These are phyloP conservation scores for Pythium oligandrum DNA, from an alignment of 352 stramenopile genomes.

Conservation along the genomic window DNA sequence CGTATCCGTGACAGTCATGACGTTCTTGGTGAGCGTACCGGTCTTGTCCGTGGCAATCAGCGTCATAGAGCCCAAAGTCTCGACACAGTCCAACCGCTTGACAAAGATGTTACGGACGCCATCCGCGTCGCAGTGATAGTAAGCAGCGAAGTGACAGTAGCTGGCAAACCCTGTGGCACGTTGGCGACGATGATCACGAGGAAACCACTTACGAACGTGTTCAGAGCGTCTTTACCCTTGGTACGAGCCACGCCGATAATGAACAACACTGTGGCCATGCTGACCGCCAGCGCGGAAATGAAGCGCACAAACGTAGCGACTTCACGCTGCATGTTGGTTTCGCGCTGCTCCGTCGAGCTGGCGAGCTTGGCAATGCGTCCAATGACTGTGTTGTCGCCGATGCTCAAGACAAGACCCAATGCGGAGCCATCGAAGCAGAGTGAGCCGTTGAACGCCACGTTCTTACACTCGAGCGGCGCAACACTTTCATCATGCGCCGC, in stretches of 20 bases:
- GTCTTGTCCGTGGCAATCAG: conserved; percentile 91
- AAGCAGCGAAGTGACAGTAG: conserved; percentile 82
- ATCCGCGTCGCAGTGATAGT: conserved; percentile 70
- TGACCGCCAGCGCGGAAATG: too few species aligned
- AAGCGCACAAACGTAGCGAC: background rate
- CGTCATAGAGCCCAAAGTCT: conserved; percentile 82
- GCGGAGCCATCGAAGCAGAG: too few species aligned
- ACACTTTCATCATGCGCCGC: too few species aligned
- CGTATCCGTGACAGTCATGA: conserved; percentile 21
- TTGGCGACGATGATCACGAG: conserved; percentile 45
- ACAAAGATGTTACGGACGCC: conserved; percentile 8
- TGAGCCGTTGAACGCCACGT: too few species aligned
- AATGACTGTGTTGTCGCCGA: too few species aligned
- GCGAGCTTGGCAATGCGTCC: background rate
- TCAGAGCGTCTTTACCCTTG: conserved; percentile 23
- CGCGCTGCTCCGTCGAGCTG: background rate
- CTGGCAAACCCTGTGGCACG: conserved; percentile 84
- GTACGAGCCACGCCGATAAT: conserved; percentile 25
- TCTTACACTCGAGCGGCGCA: too few species aligned
- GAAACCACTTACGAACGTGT: conserved; percentile 37
- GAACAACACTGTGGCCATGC: conserved; percentile 27
- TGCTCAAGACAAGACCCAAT: too few species aligned
- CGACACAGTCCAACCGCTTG: conserved; percentile 67
- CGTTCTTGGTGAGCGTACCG: conserved; percentile 78
- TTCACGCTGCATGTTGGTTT: background rate